Conservation (phyloP, 495 filamentous ascomycete species). For the Lasiosphaeria miniovina region DNA sequence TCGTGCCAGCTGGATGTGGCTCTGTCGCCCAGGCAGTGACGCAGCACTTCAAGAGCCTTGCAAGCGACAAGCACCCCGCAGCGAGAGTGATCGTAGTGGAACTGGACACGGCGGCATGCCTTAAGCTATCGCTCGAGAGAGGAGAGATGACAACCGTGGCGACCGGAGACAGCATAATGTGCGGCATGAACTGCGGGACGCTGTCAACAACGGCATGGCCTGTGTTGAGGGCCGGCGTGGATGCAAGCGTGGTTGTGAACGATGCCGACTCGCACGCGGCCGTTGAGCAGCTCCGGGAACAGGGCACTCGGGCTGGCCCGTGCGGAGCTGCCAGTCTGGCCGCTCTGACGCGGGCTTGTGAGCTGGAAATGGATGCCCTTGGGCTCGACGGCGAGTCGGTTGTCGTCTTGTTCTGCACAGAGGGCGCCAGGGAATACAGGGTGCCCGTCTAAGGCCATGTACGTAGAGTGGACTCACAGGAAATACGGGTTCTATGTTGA, state of each 20-base stretch:
- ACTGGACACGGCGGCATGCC: slow-evolving; percentile 59
- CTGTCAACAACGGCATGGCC: slow-evolving; percentile 62
- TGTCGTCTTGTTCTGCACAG: slow-evolving; percentile 46
- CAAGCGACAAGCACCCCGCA: slow-evolving; percentile 16
- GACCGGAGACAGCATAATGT: slow-evolving; percentile 61
- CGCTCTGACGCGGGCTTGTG: slow-evolving; percentile 48
- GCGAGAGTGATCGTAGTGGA: slow-evolving; percentile 55
- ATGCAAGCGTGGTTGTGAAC: slow-evolving; percentile 55
- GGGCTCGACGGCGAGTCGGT: slow-evolving; percentile 45
- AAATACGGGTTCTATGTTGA: no score
- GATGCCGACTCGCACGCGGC: slow-evolving; percentile 56
- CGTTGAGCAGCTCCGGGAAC: slow-evolving; percentile 43
- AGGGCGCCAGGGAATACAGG: slow-evolving; percentile 29
- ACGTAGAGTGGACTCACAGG: no score
- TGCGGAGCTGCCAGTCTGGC: slow-evolving; percentile 62
- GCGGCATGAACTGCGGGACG: slow-evolving; percentile 66
- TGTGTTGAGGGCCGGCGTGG: slow-evolving; percentile 50
- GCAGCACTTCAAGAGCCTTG: slow-evolving; percentile 52
- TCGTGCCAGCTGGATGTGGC: slow-evolving; percentile 64
- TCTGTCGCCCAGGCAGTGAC: slow-evolving; percentile 61
- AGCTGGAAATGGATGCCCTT: slow-evolving; percentile 24
- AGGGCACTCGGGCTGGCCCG: slow-evolving; percentile 54
- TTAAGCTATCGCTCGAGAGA: slow-evolving; percentile 48
- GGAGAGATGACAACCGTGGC: slow-evolving; percentile 42
- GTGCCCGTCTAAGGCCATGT: slow-evolving; percentile 1